Evolutionary conservation across 306 rosid genomes (phyloP).

Genomic region (Lathyrus oleraceus): DNA sequence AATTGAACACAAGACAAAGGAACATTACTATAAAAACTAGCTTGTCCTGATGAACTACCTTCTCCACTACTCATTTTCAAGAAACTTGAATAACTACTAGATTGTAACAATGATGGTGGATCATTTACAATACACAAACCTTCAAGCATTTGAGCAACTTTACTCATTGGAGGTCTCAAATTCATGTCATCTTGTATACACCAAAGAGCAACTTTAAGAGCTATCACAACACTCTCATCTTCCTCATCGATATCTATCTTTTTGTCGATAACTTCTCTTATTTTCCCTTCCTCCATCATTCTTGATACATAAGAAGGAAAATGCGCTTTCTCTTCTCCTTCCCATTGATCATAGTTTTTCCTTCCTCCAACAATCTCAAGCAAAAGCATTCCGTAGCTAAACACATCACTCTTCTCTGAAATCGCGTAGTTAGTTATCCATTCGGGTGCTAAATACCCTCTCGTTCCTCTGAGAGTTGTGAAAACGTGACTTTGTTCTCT

Average conservation of each 20-base stretch:
- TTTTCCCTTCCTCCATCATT: slow-evolving; percentile 64
- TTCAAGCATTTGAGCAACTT: slow-evolving; percentile 91
- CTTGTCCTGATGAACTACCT: slow-evolving; percentile 75
- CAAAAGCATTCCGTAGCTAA: slow-evolving; percentile 86
- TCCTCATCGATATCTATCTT: slow-evolving; percentile 54
- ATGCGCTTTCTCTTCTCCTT: slow-evolving; percentile 69
- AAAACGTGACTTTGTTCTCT: slow-evolving; percentile 87
- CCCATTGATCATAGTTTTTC: slow-evolving; percentile 72
- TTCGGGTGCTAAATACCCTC: slow-evolving; percentile 92
- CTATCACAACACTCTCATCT: slow-evolving; percentile 48
- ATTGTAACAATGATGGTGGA: slow-evolving; percentile 63
- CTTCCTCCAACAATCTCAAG: slow-evolving; percentile 87
- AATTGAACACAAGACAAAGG: slow-evolving; percentile 69
- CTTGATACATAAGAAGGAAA: slow-evolving; percentile 82
- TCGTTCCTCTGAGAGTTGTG: slow-evolving; percentile 84
- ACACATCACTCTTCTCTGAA: slow-evolving; percentile 95
- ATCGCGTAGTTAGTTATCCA: slow-evolving; percentile 94
- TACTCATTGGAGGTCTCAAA: slow-evolving; percentile 76
- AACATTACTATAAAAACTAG: slow-evolving; percentile 60
- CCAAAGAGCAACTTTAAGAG: slow-evolving; percentile 76
- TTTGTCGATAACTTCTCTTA: slow-evolving; percentile 50
- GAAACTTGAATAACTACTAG: slow-evolving; percentile 50
- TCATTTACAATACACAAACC: slow-evolving; percentile 59
- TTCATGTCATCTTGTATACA: slow-evolving; percentile 83
- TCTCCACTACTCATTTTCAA: slow-evolving; percentile 58